Conservation (phyloP, 1,284 basidiomycete species). For the Vanrija sp. region DNA sequence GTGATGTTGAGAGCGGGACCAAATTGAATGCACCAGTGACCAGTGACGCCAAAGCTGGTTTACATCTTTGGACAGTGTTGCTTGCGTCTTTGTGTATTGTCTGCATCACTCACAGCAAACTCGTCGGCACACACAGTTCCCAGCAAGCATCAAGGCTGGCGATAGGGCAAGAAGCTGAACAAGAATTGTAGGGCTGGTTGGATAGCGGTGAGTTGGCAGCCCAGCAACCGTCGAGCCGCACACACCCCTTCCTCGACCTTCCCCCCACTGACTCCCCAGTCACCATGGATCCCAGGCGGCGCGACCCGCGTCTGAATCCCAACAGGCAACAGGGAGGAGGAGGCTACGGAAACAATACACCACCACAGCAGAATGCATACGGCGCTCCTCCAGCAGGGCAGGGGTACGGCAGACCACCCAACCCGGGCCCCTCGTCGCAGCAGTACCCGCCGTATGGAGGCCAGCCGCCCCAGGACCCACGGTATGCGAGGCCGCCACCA, state of each 20-base stretch:
- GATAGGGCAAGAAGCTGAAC: too few species aligned
- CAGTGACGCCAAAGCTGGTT: too few species aligned
- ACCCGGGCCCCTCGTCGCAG: neutral
- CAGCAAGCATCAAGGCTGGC: too few species aligned
- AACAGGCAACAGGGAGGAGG: neutral
- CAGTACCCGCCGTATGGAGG: slow-evolving; percentile 1
- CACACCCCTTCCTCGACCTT: neutral
- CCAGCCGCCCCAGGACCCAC: neutral
- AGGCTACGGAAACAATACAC: neutral
- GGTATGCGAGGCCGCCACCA: too few species aligned
- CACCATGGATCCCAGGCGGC: slow-evolving; percentile 10
- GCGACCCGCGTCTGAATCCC: slow-evolving; percentile 14
- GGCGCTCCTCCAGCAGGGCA: too few species aligned
- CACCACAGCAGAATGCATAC: too few species aligned
- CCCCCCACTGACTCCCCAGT: neutral
- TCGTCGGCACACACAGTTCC: too few species aligned
- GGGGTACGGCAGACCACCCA: neutral
- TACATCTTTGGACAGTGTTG: too few species aligned
- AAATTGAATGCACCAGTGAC: slow-evolving; percentile 1
- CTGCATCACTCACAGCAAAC: too few species aligned
- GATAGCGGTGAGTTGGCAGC: too few species aligned
- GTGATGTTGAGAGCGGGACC: neutral
- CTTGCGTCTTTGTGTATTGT: too few species aligned
- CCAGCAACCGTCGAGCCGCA: neutral
- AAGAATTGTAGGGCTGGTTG: too few species aligned